Evolutionary conservation across 495 filamentous ascomycete species (phyloP).

Genomic region (Penicillium coffeae): DNA sequence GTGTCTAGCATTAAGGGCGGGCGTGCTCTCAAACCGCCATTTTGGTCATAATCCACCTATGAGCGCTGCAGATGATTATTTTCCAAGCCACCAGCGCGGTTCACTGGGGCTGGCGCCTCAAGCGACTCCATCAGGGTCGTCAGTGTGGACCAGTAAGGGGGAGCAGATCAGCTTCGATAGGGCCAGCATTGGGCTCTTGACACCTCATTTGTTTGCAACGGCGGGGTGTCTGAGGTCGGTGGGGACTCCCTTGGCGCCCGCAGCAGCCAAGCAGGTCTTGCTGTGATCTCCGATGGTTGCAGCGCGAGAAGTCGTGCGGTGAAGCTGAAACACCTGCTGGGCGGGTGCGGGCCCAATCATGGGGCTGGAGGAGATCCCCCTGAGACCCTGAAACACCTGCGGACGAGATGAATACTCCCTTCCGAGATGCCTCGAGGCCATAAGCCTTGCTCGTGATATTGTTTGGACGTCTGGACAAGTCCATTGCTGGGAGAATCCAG

Average conservation of each 20-base stretch:
- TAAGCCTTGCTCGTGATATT: no score
- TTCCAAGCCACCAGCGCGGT: conserved; percentile 2
- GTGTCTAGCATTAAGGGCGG: no score
- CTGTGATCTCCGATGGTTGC: background rate
- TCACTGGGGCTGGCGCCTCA: conserved; percentile 1
- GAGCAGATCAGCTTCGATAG: conserved; percentile 4
- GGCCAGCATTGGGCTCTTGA: background rate
- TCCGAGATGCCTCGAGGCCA: conserved; percentile 1
- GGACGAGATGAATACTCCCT: no score
- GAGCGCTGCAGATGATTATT: conserved; percentile 1
- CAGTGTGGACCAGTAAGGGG: conserved; percentile 8
- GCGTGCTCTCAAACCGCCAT: no score
- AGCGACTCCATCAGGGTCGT: background rate
- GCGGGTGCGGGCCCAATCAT: conserved; percentile 21
- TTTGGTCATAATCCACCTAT: conserved; percentile 6
- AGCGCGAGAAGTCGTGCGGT: background rate
- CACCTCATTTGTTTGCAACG: conserved; percentile 24
- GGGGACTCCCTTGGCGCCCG: conserved; percentile 15
- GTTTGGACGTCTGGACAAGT: no score
- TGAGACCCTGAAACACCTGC: conserved; percentile 16
- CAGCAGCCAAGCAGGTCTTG: conserved; percentile 8
- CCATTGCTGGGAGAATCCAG: no score
- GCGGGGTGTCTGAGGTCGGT: conserved; percentile 10
- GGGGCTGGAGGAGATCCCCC: background rate
- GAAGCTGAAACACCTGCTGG: conserved; percentile 18